Evolutionary conservation across 1,284 basidiomycete species (phyloP), one percentile per base, ranked within the genome.

Genomic region (Austroboletus novae-zelandiae): DNA sequence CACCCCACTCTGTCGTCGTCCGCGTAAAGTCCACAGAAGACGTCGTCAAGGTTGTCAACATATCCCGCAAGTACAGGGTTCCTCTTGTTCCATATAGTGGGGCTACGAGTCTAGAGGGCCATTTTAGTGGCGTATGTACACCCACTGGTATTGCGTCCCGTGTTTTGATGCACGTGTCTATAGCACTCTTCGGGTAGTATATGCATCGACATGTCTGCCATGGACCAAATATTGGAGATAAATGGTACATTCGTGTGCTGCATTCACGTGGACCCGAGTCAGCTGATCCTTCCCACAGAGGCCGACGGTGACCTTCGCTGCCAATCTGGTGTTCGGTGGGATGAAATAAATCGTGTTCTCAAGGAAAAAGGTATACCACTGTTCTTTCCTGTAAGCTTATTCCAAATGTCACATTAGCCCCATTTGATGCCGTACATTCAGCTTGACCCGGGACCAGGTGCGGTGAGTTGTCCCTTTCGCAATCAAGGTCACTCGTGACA

Each of bases 271-370:
- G 20, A 35, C 1, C 20, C 20, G 20, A 23, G 1, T 20, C 20
- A 37, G 20, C 14, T 14, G 5, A 4, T 32, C 39, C n/a, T 18
- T 47, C 25, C 27, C 18, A 39, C 53, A 81, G 79, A 78, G 62
- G 70, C 68, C 4, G 84, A 87, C 58, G 81, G 83, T 8, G 92
- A 94, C 64, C 74, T 91, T 36, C 75, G 82, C 10, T 89, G 87
- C 51, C 91, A 94, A 69, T 74, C 92, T 35, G 94, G 94, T 7
- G 79, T 87, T 30, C 79, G 83, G 34, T 98, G 94, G 91, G 91
- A 95, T 64, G 89, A 90, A 48, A 81, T 98, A 50, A 98, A 98
- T 62, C 73, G 75, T 18, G 74, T 80, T 9, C 76, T 97, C 18
- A 82, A 80, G 54, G 80, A 84, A 23, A 77, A 83, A 60, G 86